Percentiles rank a stretch among this genome's conserved stretches.
Evolutionary conservation across 2,329 filamentous ascomycete genomes (phyloP).

Genomic region (Fusarium heterosporum): DNA sequence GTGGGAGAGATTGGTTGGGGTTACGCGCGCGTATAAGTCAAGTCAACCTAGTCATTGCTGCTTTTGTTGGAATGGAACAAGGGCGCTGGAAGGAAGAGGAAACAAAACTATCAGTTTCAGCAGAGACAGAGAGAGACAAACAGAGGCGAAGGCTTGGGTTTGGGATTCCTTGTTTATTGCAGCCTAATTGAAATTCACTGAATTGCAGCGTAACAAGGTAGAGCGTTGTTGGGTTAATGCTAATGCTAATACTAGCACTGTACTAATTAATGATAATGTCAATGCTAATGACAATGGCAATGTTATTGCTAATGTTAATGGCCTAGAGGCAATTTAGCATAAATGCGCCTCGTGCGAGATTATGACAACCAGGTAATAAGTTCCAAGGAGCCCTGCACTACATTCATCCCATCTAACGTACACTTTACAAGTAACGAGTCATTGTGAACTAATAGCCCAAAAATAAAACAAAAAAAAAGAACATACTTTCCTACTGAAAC

Average conservation of each 20-base stretch:
- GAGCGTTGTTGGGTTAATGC: conserved; percentile 25
- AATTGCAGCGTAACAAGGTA: conserved; percentile 14
- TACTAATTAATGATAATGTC: too few species aligned
- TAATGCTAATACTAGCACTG: too few species aligned
- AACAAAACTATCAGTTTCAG: conserved; percentile 12
- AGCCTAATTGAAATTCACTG: conserved; percentile 3
- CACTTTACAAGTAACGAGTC: conserved; percentile 15
- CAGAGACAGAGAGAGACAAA: conserved; percentile 13
- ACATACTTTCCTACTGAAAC: neutral
- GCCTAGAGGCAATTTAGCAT: conserved; percentile 20
- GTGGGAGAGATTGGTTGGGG: conserved; percentile 13
- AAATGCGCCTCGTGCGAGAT: conserved; percentile 34
- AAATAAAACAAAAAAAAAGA: neutral
- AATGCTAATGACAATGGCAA: neutral
- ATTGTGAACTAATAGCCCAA: neutral
- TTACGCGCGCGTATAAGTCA: conserved; percentile 15
- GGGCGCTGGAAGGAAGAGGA: conserved; percentile 1
- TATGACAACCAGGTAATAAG: conserved; percentile 10
- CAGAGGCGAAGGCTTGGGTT: neutral
- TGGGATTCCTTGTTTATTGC: neutral
- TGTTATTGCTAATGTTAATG: neutral
- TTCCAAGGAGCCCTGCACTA: conserved; percentile 5
- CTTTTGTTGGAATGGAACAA: conserved; percentile 7
- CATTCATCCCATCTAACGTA: neutral
- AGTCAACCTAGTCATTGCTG: neutral